Base-by-base conservation (phyloP, 2,329 filamentous ascomycete species). In the Fonsecaea erecta region DNA sequence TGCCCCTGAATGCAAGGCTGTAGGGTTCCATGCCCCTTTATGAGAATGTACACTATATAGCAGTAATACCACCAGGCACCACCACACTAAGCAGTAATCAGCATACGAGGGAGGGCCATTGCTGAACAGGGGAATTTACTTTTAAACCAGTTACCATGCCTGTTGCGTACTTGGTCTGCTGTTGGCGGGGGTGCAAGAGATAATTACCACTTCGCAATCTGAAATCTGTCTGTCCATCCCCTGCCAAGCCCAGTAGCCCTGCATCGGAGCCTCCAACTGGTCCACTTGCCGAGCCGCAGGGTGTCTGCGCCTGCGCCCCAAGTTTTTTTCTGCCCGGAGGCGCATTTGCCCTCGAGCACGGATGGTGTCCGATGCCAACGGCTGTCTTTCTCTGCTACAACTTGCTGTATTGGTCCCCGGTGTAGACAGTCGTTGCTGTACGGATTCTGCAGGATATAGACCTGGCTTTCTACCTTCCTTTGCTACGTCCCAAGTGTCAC, bases 1-100 rank as follows among this genome's bases (percentile, higher is more conserved):
- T 24, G 14, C 46, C 57, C 57, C 57, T 60, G 57, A 40, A 52
- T 21, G 30, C 46, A 60, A 60, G 43, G 57, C 57, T 60, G 57
- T 21, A 24, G 40, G 28, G 16, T 30, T n/a, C 32, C 16, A 58
- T 32, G 24, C 24, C 40, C 24, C 26, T 32, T 18, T 30, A n/a
- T n/a, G n/a, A n/a, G n/a, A n/a, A n/a, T n/a, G n/a, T n/a, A n/a
- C n/a, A n/a, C n/a, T n/a, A n/a, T n/a, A n/a, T n/a, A n/a, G n/a
- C n/a, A n/a, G n/a, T n/a, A n/a, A n/a, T n/a, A n/a, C n/a, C n/a
- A n/a, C n/a, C n/a, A n/a, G n/a, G n/a, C n/a, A n/a, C n/a, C n/a
- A n/a, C n/a, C n/a, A n/a, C n/a, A n/a, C n/a, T n/a, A n/a, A n/a
- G n/a, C n/a, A n/a, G n/a, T 12, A 48, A 16, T 34, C 40, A 12